Conservation (phyloP, 768 basidiomycete genomes). For the Termitomyces sp. region DNA sequence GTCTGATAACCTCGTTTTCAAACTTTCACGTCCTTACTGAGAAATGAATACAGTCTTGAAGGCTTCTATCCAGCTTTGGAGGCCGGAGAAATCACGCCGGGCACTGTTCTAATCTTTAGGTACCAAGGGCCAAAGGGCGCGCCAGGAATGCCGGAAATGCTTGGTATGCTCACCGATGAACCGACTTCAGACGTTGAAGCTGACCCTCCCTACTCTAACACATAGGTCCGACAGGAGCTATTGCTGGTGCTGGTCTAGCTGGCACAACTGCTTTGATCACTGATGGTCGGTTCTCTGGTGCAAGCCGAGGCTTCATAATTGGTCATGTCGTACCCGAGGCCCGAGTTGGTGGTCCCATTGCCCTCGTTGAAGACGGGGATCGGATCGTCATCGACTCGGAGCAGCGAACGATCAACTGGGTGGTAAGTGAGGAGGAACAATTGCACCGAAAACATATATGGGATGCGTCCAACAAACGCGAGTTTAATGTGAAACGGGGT, state of each 20-base stretch:
- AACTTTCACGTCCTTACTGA: not conserved
- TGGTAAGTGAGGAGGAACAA: slow-evolving; percentile 64
- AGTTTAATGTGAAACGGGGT: slow-evolving; percentile 67
- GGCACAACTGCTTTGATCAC: slow-evolving; percentile 79
- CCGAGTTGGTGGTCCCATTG: slow-evolving; percentile 80
- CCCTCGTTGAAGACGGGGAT: slow-evolving; percentile 81
- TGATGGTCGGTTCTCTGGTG: slow-evolving; percentile 87
- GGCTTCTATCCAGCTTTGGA: slow-evolving; percentile 71
- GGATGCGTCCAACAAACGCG: slow-evolving; percentile 59
- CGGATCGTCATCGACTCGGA: slow-evolving; percentile 68
- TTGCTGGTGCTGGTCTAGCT: slow-evolving; percentile 80
- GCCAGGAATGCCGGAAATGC: slow-evolving; percentile 87
- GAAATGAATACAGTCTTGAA: slow-evolving; percentile 40
- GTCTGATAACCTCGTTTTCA: slow-evolving; percentile 23
- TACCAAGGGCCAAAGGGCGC: slow-evolving; percentile 89
- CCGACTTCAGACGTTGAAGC: not conserved
- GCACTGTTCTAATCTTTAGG: slow-evolving; percentile 74
- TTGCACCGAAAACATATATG: slow-evolving; percentile 55
- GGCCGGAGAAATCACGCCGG: slow-evolving; percentile 68
- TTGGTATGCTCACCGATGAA: slow-evolving; percentile 21
- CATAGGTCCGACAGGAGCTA: slow-evolving; percentile 72
- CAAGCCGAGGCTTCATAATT: slow-evolving; percentile 50
- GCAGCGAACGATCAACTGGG: slow-evolving; percentile 63
- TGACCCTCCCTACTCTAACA: slow-evolving; percentile 1
- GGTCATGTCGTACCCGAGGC: slow-evolving; percentile 62